Base-by-base conservation (phyloP, 2,329 filamentous ascomycete species). In the Nemania bipapillata region DNA sequence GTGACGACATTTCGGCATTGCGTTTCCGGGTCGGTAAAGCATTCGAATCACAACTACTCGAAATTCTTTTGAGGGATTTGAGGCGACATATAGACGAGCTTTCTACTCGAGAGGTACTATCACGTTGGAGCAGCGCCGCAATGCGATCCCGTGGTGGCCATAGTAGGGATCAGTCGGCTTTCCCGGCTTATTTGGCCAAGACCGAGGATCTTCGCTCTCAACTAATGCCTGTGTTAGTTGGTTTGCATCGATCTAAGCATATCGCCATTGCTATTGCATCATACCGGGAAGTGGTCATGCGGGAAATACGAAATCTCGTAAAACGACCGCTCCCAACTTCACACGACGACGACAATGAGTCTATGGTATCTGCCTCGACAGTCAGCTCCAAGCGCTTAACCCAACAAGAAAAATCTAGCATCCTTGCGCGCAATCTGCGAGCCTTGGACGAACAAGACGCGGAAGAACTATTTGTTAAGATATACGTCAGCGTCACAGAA, bases 321-420 rank as follows among this genome's bases (percentile, higher is more conserved):
- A 88, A 94, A 62, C 89, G 90, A 65, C 92, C 95, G 26, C 85
- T 99, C 45, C 96, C 96, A 0, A 97, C 94, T 76, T 97, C 95
- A 11, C 96, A 89, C 74, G 96, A 99, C 68, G 95, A 98, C 73
- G 96, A 99, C 77, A 92, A 91, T 69, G 93, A 96, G 78, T 97
- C 94, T 0, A 91, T 95, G 83, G 90, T 95, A 81, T 94, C 94
- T 1, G 86, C 90, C 0, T 96, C 94, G 2, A 97, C 95, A 0
- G 83, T 89, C 62, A 87, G 87, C 49, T 90, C 90, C 30, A 87
- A 87, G 66, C 87, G 90, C 70, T 82, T 90, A 49, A 92, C 89
- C 20, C 92, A 93, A 74, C 92, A 97, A 76, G 94, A 98, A 73
- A 97, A 96, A 77, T 97, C 94, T 0, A 90, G 92, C 0, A 92